phyloP scores from a whole-genome alignment of 495 filamentous ascomycete species.

The Trichoderma reesei region DNA sequence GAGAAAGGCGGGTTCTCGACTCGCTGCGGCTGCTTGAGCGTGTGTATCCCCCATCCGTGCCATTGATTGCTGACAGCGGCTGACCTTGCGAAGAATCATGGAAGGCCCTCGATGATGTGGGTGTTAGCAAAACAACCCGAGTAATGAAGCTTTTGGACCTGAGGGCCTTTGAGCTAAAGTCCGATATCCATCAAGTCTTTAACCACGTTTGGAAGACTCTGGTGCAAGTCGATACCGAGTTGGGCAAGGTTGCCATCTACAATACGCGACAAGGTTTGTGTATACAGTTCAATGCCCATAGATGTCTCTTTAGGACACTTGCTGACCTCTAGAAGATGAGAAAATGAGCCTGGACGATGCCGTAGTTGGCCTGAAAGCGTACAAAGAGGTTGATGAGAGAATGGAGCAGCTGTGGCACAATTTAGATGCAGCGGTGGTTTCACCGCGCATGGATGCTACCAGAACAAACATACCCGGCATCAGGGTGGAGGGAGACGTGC shows the following conservation, averaged over 20 bases:
- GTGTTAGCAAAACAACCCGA: constrained; percentile 36
- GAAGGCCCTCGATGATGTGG: constrained; percentile 32
- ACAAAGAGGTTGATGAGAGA: constrained; percentile 41
- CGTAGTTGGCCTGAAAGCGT: constrained; percentile 38
- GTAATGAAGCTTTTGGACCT: constrained; percentile 39
- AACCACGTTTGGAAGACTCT: constrained; percentile 45
- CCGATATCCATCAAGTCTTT: constrained; percentile 48
- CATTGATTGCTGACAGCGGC: constrained; percentile 4
- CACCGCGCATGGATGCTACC: constrained; percentile 37
- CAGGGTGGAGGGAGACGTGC: constrained; percentile 25
- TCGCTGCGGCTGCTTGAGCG: constrained; percentile 42
- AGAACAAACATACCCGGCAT: constrained; percentile 23
- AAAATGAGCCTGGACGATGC: constrained; percentile 36
- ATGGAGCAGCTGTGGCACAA: constrained; percentile 41
- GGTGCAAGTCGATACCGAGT: constrained; percentile 44
- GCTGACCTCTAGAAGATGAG: constrained; percentile 32
- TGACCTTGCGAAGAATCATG: constrained; percentile 30
- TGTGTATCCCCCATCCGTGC: constrained; percentile 15
- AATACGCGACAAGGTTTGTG: constrained; percentile 32
- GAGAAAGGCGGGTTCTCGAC: constrained; percentile 39
- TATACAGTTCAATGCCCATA: background rate
- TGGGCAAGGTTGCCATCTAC: constrained; percentile 38
- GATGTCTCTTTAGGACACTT: constrained; percentile 1
- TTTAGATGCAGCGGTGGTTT: constrained; percentile 38
- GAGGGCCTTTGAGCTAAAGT: constrained; percentile 43